Base-by-base conservation (phyloP, 2,329 filamentous ascomycete species). In the Penicillium janthinellum region DNA sequence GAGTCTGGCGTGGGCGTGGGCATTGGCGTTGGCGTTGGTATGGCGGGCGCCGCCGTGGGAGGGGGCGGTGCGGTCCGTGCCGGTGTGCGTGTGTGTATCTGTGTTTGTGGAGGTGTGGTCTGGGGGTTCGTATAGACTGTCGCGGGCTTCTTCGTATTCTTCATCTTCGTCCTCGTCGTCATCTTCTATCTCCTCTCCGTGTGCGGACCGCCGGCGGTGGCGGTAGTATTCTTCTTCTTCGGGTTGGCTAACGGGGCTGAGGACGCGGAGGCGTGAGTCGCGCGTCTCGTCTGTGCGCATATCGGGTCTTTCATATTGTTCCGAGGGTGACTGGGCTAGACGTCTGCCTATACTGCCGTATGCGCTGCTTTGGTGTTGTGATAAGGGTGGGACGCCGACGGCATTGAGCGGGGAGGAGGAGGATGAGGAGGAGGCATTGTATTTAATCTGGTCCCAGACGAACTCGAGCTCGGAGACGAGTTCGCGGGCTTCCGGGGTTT, bases 361-460 rank as follows among this genome's bases (percentile, higher is more conserved):
- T 28, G 64, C 59, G 37, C 67, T 69, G 25, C 66, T 71, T 31
- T 78, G 67, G 15, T 76, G 73, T 41, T 65, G 69, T 35, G 68
- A 65, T 52, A 73, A 59, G 4, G 67, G 67, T 44, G 72, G 70
- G 22, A 74, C 68, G 20, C 68, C 71, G 10, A 71, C 64, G 14
- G 67, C 60, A 57, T 74, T 71, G 12, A 73, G 53, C 4, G 73
- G 73, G 42, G 70, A 71, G 7, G 70, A 73, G 39, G 68, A 69
- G 41, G 88, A 87, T 17, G 85, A 86, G 4, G 89, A 86, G 11
- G 86, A 76, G 8, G 82, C 86, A 70, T 94, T 97, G 67, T 89
- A 90, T 76, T 95, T 96, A 69, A 99, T 94, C 75, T 98, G 95
- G 68, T 97, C 92, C 95, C 95, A 99, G 41, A 99, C 94, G 70